These are phyloP conservation scores for Aureobasidium pullulans DNA, from an alignment of 2,329 filamentous ascomycete species.

Conservation along the genomic window DNA sequence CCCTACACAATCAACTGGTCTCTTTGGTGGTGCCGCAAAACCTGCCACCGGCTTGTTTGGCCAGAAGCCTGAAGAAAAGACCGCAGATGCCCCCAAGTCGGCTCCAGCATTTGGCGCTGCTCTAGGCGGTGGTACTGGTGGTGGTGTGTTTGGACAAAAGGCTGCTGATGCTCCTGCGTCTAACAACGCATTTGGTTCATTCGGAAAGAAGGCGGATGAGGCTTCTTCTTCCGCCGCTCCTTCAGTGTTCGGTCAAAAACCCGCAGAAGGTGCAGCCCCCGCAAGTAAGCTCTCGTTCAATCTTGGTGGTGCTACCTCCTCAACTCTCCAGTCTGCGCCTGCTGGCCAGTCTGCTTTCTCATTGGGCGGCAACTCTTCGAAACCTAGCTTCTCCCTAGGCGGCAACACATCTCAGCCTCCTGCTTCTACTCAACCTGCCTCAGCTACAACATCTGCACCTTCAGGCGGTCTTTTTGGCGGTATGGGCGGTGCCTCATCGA, in stretches of 20 bases:
- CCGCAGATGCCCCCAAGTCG: conserved; percentile 16
- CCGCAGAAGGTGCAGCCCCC: conserved; percentile 2
- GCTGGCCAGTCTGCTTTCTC: background rate
- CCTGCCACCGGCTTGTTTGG: conserved; percentile 15
- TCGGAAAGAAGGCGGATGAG: background rate
- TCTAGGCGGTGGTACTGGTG: background rate
- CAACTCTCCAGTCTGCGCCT: background rate
- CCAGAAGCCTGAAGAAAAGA: conserved; percentile 16
- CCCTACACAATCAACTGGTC: conserved; percentile 13
- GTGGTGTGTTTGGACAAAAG: background rate
- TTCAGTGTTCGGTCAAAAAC: conserved; percentile 14
- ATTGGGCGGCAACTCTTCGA: conserved; percentile 16
- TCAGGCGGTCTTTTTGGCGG: conserved; percentile 17
- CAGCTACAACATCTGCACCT: conserved; percentile 10
- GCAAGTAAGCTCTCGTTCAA: conserved; percentile 4
- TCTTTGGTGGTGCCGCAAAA: conserved; percentile 15
- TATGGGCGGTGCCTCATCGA: background rate
- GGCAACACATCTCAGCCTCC: conserved; percentile 1
- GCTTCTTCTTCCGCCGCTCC: background rate
- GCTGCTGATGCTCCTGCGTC: background rate
- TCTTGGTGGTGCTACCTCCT: conserved; percentile 5
- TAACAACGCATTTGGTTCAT: background rate
- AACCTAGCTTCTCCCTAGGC: conserved; percentile 24
- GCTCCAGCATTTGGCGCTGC: background rate
- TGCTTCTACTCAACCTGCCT: background rate